Conservation (phyloP, 495 filamentous ascomycete species). For the Bombardia bombarda region DNA sequence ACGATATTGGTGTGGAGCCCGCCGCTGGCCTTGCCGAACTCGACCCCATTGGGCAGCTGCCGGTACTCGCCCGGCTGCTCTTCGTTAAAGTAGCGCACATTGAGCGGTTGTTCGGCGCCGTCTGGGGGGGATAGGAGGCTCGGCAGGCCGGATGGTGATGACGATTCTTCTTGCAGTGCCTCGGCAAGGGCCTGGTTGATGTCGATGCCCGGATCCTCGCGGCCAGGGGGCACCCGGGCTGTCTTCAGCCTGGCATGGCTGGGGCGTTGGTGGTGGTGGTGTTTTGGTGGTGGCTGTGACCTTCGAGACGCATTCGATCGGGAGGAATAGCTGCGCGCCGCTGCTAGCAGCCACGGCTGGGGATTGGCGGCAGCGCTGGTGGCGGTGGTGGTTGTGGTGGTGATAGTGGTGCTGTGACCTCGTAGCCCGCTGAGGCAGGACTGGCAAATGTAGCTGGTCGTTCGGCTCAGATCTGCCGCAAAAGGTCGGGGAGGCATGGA, state of each 20-base stretch:
- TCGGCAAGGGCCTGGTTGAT: background rate
- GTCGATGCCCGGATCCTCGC: background rate
- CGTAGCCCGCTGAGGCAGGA: conserved; percentile 22
- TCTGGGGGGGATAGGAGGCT: background rate
- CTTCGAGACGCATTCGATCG: conserved; percentile 5
- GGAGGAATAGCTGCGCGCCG: conserved; percentile 12
- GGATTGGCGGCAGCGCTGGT: too few relatives aligned
- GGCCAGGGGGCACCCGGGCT: too few relatives aligned
- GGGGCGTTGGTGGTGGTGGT: background rate
- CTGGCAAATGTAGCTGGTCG: conserved; percentile 28
- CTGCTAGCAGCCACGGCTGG: background rate
- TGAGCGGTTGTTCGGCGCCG: conserved; percentile 2
- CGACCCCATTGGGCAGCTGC: conserved; percentile 22
- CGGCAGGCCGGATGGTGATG: too few relatives aligned
- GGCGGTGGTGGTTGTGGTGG: too few relatives aligned
- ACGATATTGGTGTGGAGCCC: conserved; percentile 31
- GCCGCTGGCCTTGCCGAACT: conserved; percentile 35
- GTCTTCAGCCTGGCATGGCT: background rate
- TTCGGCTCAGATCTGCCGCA: conserved; percentile 17
- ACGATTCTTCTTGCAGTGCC: conserved; percentile 1
- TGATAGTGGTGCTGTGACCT: conserved; percentile 4
- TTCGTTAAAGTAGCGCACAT: conserved; percentile 37
- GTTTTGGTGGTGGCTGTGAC: conserved; percentile 1
- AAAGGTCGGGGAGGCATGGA: conserved; percentile 24
- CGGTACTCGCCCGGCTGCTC: conserved; percentile 30